Base-by-base conservation (phyloP, 129 eudicot genomes). In the Tagetes erecta region DNA sequence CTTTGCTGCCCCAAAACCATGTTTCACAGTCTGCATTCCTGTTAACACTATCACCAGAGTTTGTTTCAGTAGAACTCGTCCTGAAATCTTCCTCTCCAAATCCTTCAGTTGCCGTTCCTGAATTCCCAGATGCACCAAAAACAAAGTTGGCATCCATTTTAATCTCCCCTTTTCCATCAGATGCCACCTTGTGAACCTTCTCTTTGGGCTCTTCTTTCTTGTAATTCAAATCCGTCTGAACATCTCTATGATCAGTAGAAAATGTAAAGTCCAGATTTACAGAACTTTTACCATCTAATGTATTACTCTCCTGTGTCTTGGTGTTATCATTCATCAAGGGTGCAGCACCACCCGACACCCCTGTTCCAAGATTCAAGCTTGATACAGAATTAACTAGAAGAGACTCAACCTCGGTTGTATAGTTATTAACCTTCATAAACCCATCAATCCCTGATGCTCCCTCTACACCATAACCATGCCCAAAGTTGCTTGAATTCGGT, bases 231-330 rank as follows among this genome's bases (percentile, higher is more conserved):
- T 71, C 59, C 14, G 59, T 40, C 56, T 27, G 30, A 3, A 64
- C 34, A 74, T 76, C 80, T 69, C 38, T 57, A 37, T 52, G 74
- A 60, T 58, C 73, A 8, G 78, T 78, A 71, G 81, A 75, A 74
- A 80, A 80, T 49, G 71, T 71, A 74, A 86, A 86, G 56, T 65
- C 80, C 71, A 60, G 38, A 77, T 68, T 63, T 64, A 52, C 81
- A 77, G 30, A 68, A 31, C 38, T 80, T 72, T 8, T 20, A 33
- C 12, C 38, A 72, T 75, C 82, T 13, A 14, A 41, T 42, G 70
- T 42, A 58, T 50, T 44, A 36, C 53, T 60, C 72, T 77, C 76
- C 78, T 44, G 80, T 58, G 33, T 52, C 76, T 80, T 76, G 13
- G 14, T n/a, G n/a, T 59, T 72, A 45, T 74, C 78, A 38, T 71